Conservation (phyloP, 2,329 filamentous ascomycete genomes). For the Podosphaera xanthii region DNA sequence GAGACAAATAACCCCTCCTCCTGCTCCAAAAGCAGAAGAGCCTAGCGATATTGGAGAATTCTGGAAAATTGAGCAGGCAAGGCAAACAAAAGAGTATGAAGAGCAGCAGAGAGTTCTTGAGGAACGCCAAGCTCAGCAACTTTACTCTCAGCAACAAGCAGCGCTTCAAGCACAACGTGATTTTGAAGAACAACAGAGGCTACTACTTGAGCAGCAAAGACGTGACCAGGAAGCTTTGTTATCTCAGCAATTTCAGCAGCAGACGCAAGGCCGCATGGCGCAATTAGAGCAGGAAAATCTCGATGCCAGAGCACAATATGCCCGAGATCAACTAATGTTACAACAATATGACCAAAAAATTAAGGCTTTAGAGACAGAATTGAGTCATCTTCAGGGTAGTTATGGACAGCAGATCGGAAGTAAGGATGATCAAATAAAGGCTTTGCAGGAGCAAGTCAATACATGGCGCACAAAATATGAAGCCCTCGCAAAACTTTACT, state of each 20-base stretch:
- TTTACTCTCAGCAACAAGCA: conserved; percentile 60
- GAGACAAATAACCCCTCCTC: conserved; percentile 44
- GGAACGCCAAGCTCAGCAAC: conserved; percentile 63
- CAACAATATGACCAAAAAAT: conserved; percentile 92
- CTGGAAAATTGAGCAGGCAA: conserved; percentile 80
- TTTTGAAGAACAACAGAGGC: conserved; percentile 89
- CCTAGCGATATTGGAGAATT: conserved; percentile 94
- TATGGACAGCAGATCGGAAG: conserved; percentile 67
- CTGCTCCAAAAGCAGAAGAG: conserved; percentile 46
- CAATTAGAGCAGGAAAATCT: conserved; percentile 91
- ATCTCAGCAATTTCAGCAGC: conserved; percentile 72
- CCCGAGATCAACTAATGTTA: conserved; percentile 89
- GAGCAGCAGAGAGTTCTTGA: conserved; percentile 78
- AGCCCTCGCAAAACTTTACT: conserved; percentile 87
- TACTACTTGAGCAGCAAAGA: conserved; percentile 70
- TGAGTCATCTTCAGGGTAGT: conserved; percentile 60
- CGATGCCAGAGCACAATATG: conserved; percentile 82
- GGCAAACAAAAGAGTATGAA: conserved; percentile 86
- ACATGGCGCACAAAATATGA: conserved; percentile 97
- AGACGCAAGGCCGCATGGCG: conserved; percentile 86
- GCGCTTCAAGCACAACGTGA: conserved; percentile 71
- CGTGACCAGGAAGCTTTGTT: conserved; percentile 77
- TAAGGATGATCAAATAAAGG: conserved; percentile 82
- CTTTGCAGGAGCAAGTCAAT: conserved; percentile 90
- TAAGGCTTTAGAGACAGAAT: conserved; percentile 75